Evolutionary conservation across 2,329 filamentous ascomycete species (phyloP).

Genomic region (Alternaria alternata): DNA sequence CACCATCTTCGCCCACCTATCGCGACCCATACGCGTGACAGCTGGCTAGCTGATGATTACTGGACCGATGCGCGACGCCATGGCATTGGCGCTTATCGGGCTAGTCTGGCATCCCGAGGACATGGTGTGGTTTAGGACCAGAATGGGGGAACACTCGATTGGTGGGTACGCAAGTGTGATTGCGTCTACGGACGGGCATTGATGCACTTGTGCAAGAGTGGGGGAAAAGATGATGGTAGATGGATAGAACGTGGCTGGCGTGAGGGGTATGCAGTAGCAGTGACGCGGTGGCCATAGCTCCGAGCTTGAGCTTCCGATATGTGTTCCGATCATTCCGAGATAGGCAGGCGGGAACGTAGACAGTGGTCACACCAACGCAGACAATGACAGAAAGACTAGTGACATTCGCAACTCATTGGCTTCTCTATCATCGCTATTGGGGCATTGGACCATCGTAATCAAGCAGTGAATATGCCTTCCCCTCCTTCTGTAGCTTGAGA

Average conservation of each 20-base stretch:
- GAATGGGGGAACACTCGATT: constrained; percentile 20
- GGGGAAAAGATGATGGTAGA: constrained; percentile 19
- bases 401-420: neutral
- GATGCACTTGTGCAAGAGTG: constrained; percentile 29
- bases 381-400: neutral
- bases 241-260: constrained; percentile 5
- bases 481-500: constrained; percentile 54
- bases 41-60: constrained; percentile 11
- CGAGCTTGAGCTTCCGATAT: constrained; percentile 11
- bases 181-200: constrained; percentile 17
- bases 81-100: constrained; percentile 22
- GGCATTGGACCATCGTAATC: constrained; percentile 31
- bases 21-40: constrained; percentile 20
- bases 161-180: constrained; percentile 2
- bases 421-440: neutral
- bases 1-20: constrained; percentile 37
- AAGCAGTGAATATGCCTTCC: constrained; percentile 35
- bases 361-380: neutral
- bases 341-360: neutral
- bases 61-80: constrained; percentile 10
- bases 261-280: constrained; percentile 14
- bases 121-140: constrained; percentile 2
- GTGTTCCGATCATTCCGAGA: constrained; percentile 9
- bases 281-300: constrained; percentile 13
- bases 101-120: constrained; percentile 1